phyloP scores from a whole-genome alignment of 2,329 filamentous ascomycete species.

The Fusarium equiseti region DNA sequence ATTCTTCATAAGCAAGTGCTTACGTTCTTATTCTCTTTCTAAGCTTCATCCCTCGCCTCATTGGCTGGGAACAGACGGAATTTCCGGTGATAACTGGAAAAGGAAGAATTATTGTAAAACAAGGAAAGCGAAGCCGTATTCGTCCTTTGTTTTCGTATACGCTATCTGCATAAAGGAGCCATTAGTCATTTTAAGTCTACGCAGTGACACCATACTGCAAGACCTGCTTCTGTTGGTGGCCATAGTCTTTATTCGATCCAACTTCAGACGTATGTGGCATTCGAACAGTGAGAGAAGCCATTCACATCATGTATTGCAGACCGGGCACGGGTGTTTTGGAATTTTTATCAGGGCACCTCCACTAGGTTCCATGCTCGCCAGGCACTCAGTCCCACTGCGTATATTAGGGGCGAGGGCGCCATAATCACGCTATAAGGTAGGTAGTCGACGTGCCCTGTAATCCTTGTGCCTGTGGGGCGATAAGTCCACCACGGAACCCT shows the following conservation, averaged over 20 bases:
- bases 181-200: background rate
- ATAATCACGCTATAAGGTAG: too few species aligned
- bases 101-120: background rate
- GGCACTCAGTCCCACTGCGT: too few species aligned
- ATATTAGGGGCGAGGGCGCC: too few species aligned
- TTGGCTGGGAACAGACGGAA: background rate
- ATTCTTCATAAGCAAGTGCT: conserved; percentile 23
- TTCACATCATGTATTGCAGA: too few species aligned
- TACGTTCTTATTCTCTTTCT: background rate
- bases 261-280: background rate
- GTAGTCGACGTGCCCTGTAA: too few species aligned
- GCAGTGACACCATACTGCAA: background rate
- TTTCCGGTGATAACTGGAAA: background rate
- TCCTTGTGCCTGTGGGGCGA: too few species aligned
- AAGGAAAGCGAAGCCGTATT: background rate
- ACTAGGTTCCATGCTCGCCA: too few species aligned
- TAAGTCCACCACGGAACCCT: too few species aligned
- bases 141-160: background rate
- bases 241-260: background rate
- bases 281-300: too few species aligned
- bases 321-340: too few species aligned
- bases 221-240: background rate
- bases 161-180: background rate
- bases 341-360: too few species aligned
- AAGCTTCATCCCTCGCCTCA: background rate